Percentiles rank a stretch among this genome's conserved stretches.
Evolutionary conservation across 169 alveolate species (phyloP).

Genomic region (Babesia microti): DNA sequence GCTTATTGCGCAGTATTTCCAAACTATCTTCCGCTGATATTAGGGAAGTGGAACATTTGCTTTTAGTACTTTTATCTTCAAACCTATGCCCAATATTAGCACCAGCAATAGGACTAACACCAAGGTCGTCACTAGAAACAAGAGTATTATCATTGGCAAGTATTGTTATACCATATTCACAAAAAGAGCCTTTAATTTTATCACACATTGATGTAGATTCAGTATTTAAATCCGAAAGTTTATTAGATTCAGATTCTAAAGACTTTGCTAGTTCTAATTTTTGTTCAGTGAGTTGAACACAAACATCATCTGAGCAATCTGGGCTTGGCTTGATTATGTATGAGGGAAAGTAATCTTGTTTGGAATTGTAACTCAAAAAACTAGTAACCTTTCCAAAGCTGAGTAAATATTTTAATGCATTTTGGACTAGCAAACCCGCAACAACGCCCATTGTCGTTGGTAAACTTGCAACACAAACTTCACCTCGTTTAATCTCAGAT

Average conservation of each 20-base stretch:
- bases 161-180: too few relatives aligned
- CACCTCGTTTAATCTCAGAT: constrained; percentile 78
- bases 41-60: too few relatives aligned
- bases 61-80: too few relatives aligned
- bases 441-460: constrained; percentile 93
- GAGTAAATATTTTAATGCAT: constrained; percentile 80
- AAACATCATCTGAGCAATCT: constrained; percentile 72
- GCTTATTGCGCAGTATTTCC: too few relatives aligned
- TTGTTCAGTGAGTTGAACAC: constrained; percentile 33
- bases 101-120: too few relatives aligned
- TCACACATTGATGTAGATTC: too few relatives aligned
- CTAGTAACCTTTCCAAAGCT: constrained; percentile 79
- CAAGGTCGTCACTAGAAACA: too few relatives aligned
- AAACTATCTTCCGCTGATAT: too few relatives aligned
- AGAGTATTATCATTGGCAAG: too few relatives aligned
- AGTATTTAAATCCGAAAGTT: too few relatives aligned
- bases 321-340: constrained; percentile 76
- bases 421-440: constrained; percentile 88
- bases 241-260: constrained; percentile 2
- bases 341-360: constrained; percentile 78
- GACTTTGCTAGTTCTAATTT: constrained; percentile 4
- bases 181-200: too few relatives aligned
- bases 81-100: too few relatives aligned
- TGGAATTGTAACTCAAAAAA: constrained; percentile 80
- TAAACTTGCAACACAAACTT: constrained; percentile 89